Evolutionary conservation across 129 eudicot species (phyloP), one percentile per base, ranked within the genome.

Genomic region (Tagetes erecta): DNA sequence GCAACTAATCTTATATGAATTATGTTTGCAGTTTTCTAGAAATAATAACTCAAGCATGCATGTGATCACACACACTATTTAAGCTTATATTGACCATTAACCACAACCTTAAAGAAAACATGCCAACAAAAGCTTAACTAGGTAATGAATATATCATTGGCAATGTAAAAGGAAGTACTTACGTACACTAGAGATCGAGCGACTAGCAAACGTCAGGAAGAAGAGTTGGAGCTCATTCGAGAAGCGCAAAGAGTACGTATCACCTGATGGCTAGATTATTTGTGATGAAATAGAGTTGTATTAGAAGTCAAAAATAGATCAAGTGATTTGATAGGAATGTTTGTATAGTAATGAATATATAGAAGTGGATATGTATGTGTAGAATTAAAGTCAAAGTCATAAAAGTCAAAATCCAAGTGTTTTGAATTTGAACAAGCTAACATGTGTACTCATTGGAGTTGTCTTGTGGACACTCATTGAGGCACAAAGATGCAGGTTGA

Each of bases 381-480:
- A 60, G 40, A 72, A 20, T 20, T 20, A 20, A 20, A 72, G 82
- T 72, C 73, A 79, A 70, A 70, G 64, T 70, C n/a, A 70, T 50
- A 6, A 64, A 39, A 67, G 74, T 72, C 78, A 72, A 79, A 79
- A 64, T 79, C 67, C 30, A 72, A 65, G 74, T 57, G 74, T 67
- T 72, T 72, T 57, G 75, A 56, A 49, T 68, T 49, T 44, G 10
- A 79, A 70, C 13, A 40, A 33, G 64, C 83, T 20, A 66, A 72
- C 78, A 79, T 79, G 69, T 45, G 73, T 68, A 84, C 75, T 80
- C 68, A 83, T 80, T 83, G 73, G 38, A 69, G 81, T 62, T 82
- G 86, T 75, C 64, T 73, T 63, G 67, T 81, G 77, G 78, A 72
- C 87, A 76, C 82, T 78, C 72, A 49, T 57, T 76, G 84, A 74